Evolutionary conservation across 2,329 filamentous ascomycete genomes (phyloP), one percentile per base, ranked within the genome.

Genomic region (Pyrenochaeta sp.): DNA sequence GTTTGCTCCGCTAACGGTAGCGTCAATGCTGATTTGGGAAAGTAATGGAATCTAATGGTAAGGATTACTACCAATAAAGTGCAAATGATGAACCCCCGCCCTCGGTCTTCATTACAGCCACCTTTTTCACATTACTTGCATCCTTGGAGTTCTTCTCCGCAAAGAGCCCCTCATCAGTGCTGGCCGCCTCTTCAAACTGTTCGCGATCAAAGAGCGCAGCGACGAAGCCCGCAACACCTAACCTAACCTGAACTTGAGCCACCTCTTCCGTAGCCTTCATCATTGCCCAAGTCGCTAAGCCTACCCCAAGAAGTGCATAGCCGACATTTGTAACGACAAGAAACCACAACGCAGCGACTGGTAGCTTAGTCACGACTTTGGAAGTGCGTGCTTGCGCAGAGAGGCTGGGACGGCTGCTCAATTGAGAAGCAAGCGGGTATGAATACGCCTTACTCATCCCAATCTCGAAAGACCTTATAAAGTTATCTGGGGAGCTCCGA

Each of bases 261-360:
- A 64, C 58, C 32, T 39, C 51, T n/a, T 37, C 31, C 5, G 40
- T 32, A 7, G 51, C 29, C 12, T 20, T 18, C 14, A 31, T 32
- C 12, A 64, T 17, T 6, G 61, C 61, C 39, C 41, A 41, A n/a
- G 51, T 12, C 1, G 56, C 50, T 11, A 64, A 29, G 1, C 12
- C 30, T 4, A 61, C 6, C 1, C 51, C 61, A 7, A 64, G 20
- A 4, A 52, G 9, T 5, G 52, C 45, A 31, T 50, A 62, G 1
- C 39, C 15, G 7, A 56, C 4, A 31, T 64, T 64, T 30, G 59
- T 49, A 15, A 50, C 27, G 10, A 64, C 59, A 3, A 64, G 52
- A 11, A 54, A 33, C 61, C 58, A 64, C 1, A 64, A 41, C 7
- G 61, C 56, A 6, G 53, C 46, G 10, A 45, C 31, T 2, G 61